Percentiles rank a stretch among this genome's conserved stretches.
Conservation (phyloP, 495 filamentous ascomycete genomes). For the Lepraria neglecta region DNA sequence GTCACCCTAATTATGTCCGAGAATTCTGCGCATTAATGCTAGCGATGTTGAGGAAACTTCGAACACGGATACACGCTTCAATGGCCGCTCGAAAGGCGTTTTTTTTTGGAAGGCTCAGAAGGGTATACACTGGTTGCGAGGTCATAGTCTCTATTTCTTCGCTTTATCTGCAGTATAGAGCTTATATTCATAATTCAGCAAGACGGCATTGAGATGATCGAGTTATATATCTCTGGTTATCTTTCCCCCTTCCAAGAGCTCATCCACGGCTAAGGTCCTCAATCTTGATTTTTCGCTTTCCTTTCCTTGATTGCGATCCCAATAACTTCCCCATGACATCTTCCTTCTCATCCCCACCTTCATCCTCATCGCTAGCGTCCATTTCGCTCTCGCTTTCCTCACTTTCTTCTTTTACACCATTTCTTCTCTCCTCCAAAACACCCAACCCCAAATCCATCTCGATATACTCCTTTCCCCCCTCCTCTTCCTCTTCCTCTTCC, state of each 20-base stretch:
- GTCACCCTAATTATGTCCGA: conserved; percentile 17
- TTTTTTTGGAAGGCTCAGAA: too few species aligned
- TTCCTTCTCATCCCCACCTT: conserved; percentile 14
- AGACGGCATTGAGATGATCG: too few species aligned
- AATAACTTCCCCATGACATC: conserved; percentile 10
- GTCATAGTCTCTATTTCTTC: too few species aligned
- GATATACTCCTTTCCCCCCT: conserved; percentile 37
- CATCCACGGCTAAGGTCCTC: conserved; percentile 36
- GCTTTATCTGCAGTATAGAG: too few species aligned
- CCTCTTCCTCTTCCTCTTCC: conserved; percentile 20
- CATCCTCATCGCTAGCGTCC: not conserved
- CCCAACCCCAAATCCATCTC: conserved; percentile 53
- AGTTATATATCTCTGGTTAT: too few species aligned
- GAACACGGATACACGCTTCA: too few species aligned
- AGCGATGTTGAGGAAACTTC: too few species aligned
- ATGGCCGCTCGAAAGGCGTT: too few species aligned
- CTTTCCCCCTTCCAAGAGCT: not conserved
- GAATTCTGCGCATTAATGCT: too few species aligned
- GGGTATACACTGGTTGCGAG: too few species aligned
- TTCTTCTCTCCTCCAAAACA: conserved; percentile 44
- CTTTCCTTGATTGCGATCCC: conserved; percentile 11
- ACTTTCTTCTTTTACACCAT: not conserved
- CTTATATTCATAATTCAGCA: too few species aligned
- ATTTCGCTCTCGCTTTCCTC: conserved; percentile 8
- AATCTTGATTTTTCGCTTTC: conserved; percentile 37